Evolutionary conservation across 192 early-diverging fungal species (phyloP).

Genomic region (Linnemannia exigua): DNA sequence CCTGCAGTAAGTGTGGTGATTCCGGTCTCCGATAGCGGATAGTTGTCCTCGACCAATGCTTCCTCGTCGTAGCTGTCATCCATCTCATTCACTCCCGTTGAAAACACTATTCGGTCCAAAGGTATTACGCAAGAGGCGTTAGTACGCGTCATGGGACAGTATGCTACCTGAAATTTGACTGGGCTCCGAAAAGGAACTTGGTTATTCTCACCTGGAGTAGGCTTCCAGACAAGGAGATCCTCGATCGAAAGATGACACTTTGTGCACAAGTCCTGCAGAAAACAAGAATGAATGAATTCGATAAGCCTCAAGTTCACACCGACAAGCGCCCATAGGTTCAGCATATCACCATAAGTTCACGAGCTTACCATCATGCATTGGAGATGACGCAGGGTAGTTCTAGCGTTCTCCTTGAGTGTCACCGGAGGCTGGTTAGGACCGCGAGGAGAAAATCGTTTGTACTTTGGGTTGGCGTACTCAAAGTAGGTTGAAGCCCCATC

Average conservation of each 20-base stretch:
- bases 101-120: conserved; percentile 24
- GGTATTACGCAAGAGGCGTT: neutral
- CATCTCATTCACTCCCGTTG: conserved; percentile 36
- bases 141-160: neutral
- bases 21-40: conserved; percentile 48
- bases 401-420: conserved; percentile 12
- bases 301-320: neutral
- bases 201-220: conserved; percentile 27
- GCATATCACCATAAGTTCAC: neutral
- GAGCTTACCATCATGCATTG: conserved; percentile 38
- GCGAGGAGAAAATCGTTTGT: conserved; percentile 37
- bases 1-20: conserved; percentile 40
- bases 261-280: conserved; percentile 21
- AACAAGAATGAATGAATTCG: neutral
- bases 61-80: conserved; percentile 52
- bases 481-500: conserved; percentile 39
- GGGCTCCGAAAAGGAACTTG: neutral
- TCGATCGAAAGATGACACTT: conserved; percentile 47
- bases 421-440: conserved; percentile 24
- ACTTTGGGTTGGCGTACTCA: conserved; percentile 41
- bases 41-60: conserved; percentile 50
- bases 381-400: conserved; percentile 19
- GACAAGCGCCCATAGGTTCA: neutral
- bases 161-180: too few species aligned
- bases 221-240: conserved; percentile 39